Conservation (phyloP, 1,284 basidiomycete genomes). For the Dichomitus squalens region DNA sequence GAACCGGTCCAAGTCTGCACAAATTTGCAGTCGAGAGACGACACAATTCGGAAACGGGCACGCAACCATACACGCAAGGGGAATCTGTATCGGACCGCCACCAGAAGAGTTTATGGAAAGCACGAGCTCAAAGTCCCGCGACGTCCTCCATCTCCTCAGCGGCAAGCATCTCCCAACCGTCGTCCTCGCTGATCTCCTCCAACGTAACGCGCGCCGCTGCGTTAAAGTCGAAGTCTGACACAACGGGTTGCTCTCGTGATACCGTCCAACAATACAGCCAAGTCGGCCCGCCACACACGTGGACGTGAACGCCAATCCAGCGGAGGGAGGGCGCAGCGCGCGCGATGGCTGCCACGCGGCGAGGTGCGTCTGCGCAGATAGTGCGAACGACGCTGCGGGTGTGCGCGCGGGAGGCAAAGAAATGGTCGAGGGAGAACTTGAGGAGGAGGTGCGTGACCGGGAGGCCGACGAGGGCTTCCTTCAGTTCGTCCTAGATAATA, state of each 20-base stretch:
- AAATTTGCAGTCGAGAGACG: no score
- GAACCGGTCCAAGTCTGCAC: no score
- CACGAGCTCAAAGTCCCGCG: not conserved
- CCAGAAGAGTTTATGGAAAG: no score
- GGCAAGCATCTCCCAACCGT: not conserved
- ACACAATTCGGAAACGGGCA: no score
- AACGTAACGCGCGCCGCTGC: not conserved
- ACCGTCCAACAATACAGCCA: constrained; percentile 6
- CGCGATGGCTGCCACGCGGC: not conserved
- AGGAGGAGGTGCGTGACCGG: constrained; percentile 4
- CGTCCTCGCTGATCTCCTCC: constrained; percentile 8
- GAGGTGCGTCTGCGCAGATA: not conserved
- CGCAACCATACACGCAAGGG: no score
- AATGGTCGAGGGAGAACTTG: constrained; percentile 1
- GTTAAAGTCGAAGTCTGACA: not conserved
- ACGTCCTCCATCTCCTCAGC: constrained; percentile 1
- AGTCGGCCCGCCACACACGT: not conserved
- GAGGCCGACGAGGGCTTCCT: not conserved
- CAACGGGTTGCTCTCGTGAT: not conserved
- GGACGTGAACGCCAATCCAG: constrained; percentile 4
- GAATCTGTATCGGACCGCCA: no score
- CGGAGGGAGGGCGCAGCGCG: not conserved
- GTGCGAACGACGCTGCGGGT: constrained; percentile 8
- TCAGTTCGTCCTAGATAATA: constrained; percentile 2
- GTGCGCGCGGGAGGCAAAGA: constrained; percentile 3